Evolutionary conservation across 495 filamentous ascomycete species (phyloP), one percentile per base, ranked within the genome.

Genomic region (Tuber calosporum): DNA sequence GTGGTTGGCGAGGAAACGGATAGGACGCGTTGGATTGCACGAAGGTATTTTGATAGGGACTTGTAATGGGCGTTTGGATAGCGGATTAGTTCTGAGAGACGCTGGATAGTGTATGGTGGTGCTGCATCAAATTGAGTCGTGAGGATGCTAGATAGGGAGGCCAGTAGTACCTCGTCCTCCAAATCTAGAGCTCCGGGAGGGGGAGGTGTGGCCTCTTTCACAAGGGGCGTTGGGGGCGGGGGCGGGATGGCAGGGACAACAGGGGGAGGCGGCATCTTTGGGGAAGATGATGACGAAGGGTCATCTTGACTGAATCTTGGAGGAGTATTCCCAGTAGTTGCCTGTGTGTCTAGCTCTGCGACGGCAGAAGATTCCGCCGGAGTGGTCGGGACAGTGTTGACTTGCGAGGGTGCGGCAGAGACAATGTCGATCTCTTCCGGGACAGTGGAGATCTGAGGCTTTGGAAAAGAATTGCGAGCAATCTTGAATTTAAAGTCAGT

Each of bases 21-120:
- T 45, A 97, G 89, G 22, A 97, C 92, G 69, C 96, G 91, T 80
- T 97, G 93, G 19, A 98, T 86, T 9, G 95, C 96, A 73, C 93
- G 90, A 72, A 99, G 89, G 81, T 93, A 99, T 36, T 92, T 88
- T 7, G 91, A 87, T 6, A 97, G 86, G 41, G 88, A 90, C 41
- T 86, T 86, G 83, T 99, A 97, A 82, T 97, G 92, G 62, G 86
- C 84, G 53, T 84, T 90, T 9, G 95, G 95, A 26, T 82, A 82
- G 19, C 95, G 86, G 53, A 97, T 85, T n/a, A 99, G 91, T 85
- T 99, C 95, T 30, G 95, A 88, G 42, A 99, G 87, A 66, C 95
- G 91, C 83, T 99, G 95, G 69, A 97, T 86, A 0, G 95, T 98
- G 81, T 98, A 93, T 0, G 95, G 95, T 1, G 95, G 95, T 74